Evolutionary conservation across 495 filamentous ascomycete genomes (phyloP).

Genomic region (Podospora pseudocomata): DNA sequence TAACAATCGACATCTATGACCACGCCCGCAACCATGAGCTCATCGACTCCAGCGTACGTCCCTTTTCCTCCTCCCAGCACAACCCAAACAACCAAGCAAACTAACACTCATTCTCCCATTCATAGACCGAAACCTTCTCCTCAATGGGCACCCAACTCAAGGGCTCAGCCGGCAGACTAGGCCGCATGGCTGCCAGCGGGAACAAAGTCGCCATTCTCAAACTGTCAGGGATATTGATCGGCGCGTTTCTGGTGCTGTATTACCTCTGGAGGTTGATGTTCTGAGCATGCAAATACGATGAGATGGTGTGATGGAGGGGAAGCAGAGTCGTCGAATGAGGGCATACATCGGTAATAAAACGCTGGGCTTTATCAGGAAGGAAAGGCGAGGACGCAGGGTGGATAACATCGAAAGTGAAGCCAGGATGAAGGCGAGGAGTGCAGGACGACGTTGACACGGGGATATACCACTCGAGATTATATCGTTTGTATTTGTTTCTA

Average conservation of each 20-base stretch:
- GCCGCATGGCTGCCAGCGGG: conserved; percentile 85
- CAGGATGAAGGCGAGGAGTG: too few relatives aligned
- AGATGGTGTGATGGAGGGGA: too few relatives aligned
- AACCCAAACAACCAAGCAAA: too few relatives aligned
- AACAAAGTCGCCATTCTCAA: conserved; percentile 90
- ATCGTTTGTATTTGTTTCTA: background rate
- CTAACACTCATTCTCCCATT: too few relatives aligned
- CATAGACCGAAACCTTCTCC: conserved; percentile 55
- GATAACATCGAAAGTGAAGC: too few relatives aligned
- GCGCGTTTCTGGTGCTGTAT: conserved; percentile 68
- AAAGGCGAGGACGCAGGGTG: too few relatives aligned
- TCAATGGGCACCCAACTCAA: conserved; percentile 64
- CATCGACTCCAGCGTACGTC: conserved; percentile 77
- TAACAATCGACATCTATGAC: conserved; percentile 99
- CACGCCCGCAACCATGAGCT: conserved; percentile 81
- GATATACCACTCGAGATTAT: background rate
- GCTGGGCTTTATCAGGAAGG: too few relatives aligned
- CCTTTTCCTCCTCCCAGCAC: background rate
- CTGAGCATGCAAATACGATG: conserved; percentile 28
- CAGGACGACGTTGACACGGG: too few relatives aligned
- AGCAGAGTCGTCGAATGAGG: too few relatives aligned
- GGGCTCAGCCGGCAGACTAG: conserved; percentile 79
- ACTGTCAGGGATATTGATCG: conserved; percentile 78
- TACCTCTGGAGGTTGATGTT: conserved; percentile 67
- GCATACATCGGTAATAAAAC: too few relatives aligned